Conservation (phyloP, 2,329 filamentous ascomycete genomes). For the Arachnomyces sp. region DNA sequence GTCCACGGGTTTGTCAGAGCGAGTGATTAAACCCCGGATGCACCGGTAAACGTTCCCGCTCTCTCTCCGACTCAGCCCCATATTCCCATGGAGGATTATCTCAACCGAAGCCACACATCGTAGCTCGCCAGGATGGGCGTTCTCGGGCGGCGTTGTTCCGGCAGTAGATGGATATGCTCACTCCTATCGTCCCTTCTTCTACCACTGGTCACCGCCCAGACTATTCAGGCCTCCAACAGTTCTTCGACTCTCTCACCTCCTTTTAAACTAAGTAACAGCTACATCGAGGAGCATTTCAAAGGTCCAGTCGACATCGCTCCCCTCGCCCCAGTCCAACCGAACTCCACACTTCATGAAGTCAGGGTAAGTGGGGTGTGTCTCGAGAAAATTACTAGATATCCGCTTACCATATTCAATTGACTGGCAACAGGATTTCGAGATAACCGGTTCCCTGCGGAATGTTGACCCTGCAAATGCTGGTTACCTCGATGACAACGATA, state of each 20-base stretch:
- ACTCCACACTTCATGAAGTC: slow-evolving; percentile 13
- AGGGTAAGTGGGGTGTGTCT: slow-evolving; percentile 15
- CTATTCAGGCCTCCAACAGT: slow-evolving; percentile 22
- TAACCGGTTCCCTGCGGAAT: slow-evolving; percentile 21
- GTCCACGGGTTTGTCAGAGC: too few species aligned
- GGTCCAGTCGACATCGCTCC: slow-evolving; percentile 19
- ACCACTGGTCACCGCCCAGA: slow-evolving; percentile 1
- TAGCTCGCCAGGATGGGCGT: too few species aligned
- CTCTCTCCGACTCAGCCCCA: too few species aligned
- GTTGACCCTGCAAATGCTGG: slow-evolving; percentile 24
- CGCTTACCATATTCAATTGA: slow-evolving; percentile 3
- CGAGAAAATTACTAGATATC: not conserved
- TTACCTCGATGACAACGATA: slow-evolving; percentile 18
- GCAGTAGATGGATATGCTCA: too few species aligned
- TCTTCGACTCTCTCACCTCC: slow-evolving; percentile 18
- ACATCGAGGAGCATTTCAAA: slow-evolving; percentile 15
- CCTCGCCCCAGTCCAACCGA: slow-evolving; percentile 19
- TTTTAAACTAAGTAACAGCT: slow-evolving; percentile 18
- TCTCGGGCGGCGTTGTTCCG: too few species aligned
- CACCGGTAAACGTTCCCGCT: too few species aligned
- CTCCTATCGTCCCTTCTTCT: too few species aligned
- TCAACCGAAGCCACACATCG: too few species aligned
- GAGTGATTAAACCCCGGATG: too few species aligned
- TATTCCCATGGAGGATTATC: too few species aligned
- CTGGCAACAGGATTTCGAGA: slow-evolving; percentile 18